Evolutionary conservation across 345 rosid genomes (phyloP), one percentile per base, ranked within the genome.

Genomic region (Populus euphratica): DNA sequence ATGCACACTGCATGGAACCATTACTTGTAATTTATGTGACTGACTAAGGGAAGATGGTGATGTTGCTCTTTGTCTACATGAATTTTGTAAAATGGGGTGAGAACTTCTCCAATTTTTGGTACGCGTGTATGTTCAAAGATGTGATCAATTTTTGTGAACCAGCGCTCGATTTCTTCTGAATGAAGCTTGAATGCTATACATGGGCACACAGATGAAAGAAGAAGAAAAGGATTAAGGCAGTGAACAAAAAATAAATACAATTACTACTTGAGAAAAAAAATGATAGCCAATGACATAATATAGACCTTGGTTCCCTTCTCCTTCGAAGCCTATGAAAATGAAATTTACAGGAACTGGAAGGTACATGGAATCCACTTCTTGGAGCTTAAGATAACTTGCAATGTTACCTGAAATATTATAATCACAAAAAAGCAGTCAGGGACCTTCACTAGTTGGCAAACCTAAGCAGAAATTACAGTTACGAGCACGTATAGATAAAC

Each of bases 331-430:
- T 56, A 96, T 83, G 80, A 96, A 93, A 78, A 96, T 92, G 83
- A 92, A 96, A 88, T 96, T 94, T 59, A 96, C 94, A 9, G 99
- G 98, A 38, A 96, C 88, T 0, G 98, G 99, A 70, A 94, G 91
- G 81, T 92, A 88, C 81, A 96, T 79, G 73, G 97, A 89, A 73
- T 92, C 97, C 52, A 96, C 92, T 89, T 93, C 97, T 88, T 90
- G 85, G 80, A 96, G 97, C 83, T 82, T 85, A 76, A 96, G 81
- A 83, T 96, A 92, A 81, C 82, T 94, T 63, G 98, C 99, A 78
- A 96, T 84, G 75, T 90, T 94, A 41, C 92, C 98, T 90, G 83
- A 69, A 64, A 80, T 35, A 69, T 52, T 18, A 52, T 52, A 20
- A 52, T 20, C 21, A 52, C 2, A 8, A 52, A 52, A 52, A 20